These are phyloP conservation scores for Geosiphon pyriformis DNA, from an alignment of 192 early-diverging fungal species.

Conservation along the genomic window DNA sequence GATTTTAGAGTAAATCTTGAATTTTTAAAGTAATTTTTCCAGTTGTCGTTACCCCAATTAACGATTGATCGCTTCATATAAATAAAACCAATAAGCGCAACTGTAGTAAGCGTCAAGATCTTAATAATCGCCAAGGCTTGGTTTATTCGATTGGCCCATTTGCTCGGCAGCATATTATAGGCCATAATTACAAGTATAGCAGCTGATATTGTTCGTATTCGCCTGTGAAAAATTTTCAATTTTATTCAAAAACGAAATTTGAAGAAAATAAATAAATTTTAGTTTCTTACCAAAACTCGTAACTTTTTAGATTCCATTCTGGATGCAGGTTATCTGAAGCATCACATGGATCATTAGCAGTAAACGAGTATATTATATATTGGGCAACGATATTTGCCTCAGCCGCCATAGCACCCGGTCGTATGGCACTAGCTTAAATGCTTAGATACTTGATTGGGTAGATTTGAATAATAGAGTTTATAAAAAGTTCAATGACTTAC, in stretches of 20 bases:
- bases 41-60: not conserved
- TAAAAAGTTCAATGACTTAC: too few relatives aligned
- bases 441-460: too few relatives aligned
- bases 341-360: not conserved
- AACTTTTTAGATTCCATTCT: not conserved
- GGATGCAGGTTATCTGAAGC: not conserved
- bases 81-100: not conserved
- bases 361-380: not conserved
- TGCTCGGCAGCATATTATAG: not conserved
- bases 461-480: too few relatives aligned
- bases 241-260: not conserved
- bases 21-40: not conserved
- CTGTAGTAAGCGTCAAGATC: not conserved
- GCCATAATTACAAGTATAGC: not conserved
- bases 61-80: not conserved
- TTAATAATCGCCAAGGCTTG: not conserved
- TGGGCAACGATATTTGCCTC: not conserved
- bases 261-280: not conserved
- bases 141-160: not conserved
- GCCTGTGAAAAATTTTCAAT: not conserved
- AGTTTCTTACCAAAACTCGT: not conserved
- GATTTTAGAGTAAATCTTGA: not conserved
- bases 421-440: too few relatives aligned
- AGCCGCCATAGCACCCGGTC: not conserved
- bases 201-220: not conserved